These are phyloP conservation scores for Globisporangium paroecandrum DNA, from an alignment of 352 stramenopile species.

Conservation along the genomic window DNA sequence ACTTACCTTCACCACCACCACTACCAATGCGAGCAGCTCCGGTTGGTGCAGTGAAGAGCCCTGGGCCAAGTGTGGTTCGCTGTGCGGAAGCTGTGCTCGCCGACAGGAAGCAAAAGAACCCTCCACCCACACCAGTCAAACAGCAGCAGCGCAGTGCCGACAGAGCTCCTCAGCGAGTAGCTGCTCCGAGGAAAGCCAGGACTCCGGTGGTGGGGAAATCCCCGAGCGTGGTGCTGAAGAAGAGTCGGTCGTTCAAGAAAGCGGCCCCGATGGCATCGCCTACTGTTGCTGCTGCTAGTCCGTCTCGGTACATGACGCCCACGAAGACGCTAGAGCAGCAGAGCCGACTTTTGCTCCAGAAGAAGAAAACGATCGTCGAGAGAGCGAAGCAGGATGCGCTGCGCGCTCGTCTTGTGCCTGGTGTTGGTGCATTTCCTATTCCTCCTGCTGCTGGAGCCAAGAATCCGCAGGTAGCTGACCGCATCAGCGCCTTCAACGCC, in stretches of 20 bases:
- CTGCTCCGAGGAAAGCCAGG: constrained; percentile 17
- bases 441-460: neutral
- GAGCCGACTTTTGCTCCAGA: constrained; percentile 20
- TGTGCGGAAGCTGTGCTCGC: constrained; percentile 10
- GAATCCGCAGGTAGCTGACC: constrained; percentile 20
- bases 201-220: constrained; percentile 2
- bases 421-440: neutral
- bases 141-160: neutral
- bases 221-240: constrained; percentile 11
- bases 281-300: constrained; percentile 2
- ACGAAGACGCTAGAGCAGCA: constrained; percentile 18
- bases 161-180: neutral
- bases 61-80: neutral
- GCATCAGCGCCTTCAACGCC: constrained; percentile 57
- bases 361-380: constrained; percentile 23
- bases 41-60: neutral
- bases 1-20: neutral
- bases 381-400: constrained; percentile 18
- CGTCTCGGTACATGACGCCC: constrained; percentile 12
- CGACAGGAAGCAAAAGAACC: constrained; percentile 8
- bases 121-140: neutral
- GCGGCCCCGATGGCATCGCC: neutral
- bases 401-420: neutral
- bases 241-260: constrained; percentile 21
- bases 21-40: neutral